These are phyloP conservation scores for Carex parvula DNA, from an alignment of 176 grass and related monocot genomes.

Conservation along the genomic window DNA sequence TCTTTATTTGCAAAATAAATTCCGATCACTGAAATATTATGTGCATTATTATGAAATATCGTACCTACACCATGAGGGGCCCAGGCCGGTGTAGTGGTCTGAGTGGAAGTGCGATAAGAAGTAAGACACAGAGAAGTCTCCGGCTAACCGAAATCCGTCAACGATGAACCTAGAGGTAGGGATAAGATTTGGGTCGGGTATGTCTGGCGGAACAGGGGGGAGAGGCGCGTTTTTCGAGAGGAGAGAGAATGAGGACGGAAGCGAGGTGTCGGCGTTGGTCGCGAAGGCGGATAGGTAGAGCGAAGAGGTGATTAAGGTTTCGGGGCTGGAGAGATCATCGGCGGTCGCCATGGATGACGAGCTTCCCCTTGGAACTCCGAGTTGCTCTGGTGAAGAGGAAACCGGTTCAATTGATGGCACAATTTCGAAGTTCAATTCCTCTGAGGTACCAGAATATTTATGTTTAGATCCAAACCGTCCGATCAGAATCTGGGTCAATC, in stretches of 20 bases:
- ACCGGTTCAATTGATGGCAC: no score
- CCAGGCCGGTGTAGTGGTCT: slow-evolving; percentile 72
- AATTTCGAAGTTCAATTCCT: no score
- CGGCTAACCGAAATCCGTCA: slow-evolving; percentile 73
- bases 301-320: slow-evolving; percentile 28
- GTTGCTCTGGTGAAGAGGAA: neutral
- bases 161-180: slow-evolving; percentile 75
- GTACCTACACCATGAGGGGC: slow-evolving; percentile 52
- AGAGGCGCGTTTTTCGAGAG: slow-evolving; percentile 25
- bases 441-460: no score
- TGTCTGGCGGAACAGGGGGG: slow-evolving; percentile 43
- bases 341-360: slow-evolving; percentile 1
- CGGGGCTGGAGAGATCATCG: neutral
- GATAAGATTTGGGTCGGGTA: slow-evolving; percentile 48
- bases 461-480: no score
- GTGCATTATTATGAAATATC: neutral
- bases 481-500: no score
- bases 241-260: slow-evolving; percentile 21
- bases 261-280: slow-evolving; percentile 32
- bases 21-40: neutral
- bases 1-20: neutral
- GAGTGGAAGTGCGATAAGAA: slow-evolving; percentile 98
- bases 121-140: slow-evolving; percentile 78
- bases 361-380: neutral
- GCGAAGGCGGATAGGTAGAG: slow-evolving; percentile 35